A percentile compares a stretch with the other conserved stretches of the same genome.
Evolutionary conservation across 2,329 filamentous ascomycete species (phyloP).

Genomic region (Colletotrichum cereale): DNA sequence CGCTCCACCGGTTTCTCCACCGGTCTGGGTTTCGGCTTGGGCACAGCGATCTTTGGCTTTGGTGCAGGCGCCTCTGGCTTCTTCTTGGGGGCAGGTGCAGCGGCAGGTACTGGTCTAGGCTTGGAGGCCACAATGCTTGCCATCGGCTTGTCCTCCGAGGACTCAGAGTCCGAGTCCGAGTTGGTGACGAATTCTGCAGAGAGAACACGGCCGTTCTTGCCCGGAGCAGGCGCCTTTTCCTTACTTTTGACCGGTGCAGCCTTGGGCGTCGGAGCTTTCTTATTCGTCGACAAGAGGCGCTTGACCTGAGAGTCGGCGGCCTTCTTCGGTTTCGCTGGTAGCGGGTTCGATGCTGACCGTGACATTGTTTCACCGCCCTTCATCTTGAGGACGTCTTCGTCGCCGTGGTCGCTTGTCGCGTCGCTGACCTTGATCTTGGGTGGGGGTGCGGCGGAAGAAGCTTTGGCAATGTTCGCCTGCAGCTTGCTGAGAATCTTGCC

Average conservation of each 20-base stretch:
- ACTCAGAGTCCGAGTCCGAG: slow-evolving; percentile 69
- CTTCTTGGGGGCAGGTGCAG: slow-evolving; percentile 43
- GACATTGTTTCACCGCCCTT: slow-evolving; percentile 60
- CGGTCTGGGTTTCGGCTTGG: slow-evolving; percentile 51
- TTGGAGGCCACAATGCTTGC: slow-evolving; percentile 52
- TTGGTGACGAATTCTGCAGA: slow-evolving; percentile 70
- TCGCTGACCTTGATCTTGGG: slow-evolving; percentile 65
- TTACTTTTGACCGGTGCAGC: slow-evolving; percentile 59
- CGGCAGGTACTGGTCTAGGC: slow-evolving; percentile 44
- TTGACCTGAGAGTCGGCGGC: slow-evolving; percentile 67
- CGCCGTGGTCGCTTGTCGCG: slow-evolving; percentile 47
- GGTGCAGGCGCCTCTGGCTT: slow-evolving; percentile 46
- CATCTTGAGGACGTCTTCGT: slow-evolving; percentile 49
- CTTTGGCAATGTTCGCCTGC: slow-evolving; percentile 69
- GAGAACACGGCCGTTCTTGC: slow-evolving; percentile 60
- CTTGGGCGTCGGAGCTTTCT: slow-evolving; percentile 48
- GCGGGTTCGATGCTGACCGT: slow-evolving; percentile 64
- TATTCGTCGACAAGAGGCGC: slow-evolving; percentile 59
- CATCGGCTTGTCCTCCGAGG: slow-evolving; percentile 62
- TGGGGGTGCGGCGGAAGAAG: slow-evolving; percentile 51
- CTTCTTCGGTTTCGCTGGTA: slow-evolving; percentile 69
- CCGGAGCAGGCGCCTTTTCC: slow-evolving; percentile 49
- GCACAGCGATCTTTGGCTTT: slow-evolving; percentile 47
- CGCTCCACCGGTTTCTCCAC: slow-evolving; percentile 43
- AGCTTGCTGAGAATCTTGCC: slow-evolving; percentile 73